These are phyloP conservation scores for Teunomyces kruisii DNA, from an alignment of 805 yeast genomes.

Conservation along the genomic window DNA sequence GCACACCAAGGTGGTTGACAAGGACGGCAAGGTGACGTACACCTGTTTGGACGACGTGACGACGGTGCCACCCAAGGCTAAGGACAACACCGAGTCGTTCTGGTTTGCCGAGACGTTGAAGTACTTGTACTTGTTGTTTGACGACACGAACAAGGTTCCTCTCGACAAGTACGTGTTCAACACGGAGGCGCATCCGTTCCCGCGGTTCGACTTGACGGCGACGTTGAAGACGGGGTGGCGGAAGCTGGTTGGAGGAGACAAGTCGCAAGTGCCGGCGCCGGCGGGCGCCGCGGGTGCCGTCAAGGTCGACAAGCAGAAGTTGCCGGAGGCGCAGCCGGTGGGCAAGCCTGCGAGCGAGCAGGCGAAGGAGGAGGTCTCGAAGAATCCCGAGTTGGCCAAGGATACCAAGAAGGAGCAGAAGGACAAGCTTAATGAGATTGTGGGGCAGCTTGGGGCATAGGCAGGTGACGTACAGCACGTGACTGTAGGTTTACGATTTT, in stretches of 20 bases:
- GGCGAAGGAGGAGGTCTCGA: constrained; percentile 31
- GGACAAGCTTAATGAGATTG: constrained; percentile 22
- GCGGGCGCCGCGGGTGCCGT: too few relatives aligned
- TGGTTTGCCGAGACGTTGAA: constrained; percentile 94
- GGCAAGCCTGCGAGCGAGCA: constrained; percentile 37
- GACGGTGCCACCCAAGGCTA: constrained; percentile 45
- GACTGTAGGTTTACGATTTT: too few relatives aligned
- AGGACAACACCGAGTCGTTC: constrained; percentile 85
- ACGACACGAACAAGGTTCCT: constrained; percentile 61
- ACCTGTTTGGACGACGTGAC: constrained; percentile 70
- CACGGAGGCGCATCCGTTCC: constrained; percentile 93
- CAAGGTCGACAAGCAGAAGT: constrained; percentile 25
- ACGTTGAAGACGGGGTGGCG: constrained; percentile 63
- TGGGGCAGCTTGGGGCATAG: not conserved
- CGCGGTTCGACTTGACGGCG: constrained; percentile 57
- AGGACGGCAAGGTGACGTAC: constrained; percentile 49
- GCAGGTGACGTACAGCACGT: too few relatives aligned
- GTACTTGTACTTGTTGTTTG: constrained; percentile 77
- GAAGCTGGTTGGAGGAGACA: not conserved
- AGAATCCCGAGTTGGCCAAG: constrained; percentile 31
- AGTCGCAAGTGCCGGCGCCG: too few relatives aligned
- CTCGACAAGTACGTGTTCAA: constrained; percentile 73
- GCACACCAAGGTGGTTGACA: constrained; percentile 49
- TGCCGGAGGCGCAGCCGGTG: constrained; percentile 43
- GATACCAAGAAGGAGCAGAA: constrained; percentile 26